Evolutionary conservation across 2,329 filamentous ascomycete species (phyloP).

Genomic region (Hymenoscyphus fructigenus): DNA sequence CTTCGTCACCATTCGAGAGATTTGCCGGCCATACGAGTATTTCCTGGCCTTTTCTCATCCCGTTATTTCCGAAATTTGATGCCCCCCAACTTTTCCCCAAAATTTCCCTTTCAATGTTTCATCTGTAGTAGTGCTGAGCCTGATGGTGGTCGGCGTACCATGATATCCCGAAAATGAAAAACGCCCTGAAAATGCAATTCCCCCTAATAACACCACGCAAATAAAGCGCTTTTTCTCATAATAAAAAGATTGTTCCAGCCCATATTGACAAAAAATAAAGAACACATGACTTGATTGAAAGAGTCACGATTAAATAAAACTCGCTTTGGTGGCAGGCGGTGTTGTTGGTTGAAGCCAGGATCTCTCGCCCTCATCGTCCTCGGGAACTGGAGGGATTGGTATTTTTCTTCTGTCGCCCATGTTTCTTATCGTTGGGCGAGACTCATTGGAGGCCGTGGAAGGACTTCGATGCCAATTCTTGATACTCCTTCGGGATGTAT

Average conservation of each 20-base stretch:
- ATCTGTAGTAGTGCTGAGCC: not conserved
- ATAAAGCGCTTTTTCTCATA: not conserved
- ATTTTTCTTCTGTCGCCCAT: constrained; percentile 1
- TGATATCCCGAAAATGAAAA: not conserved
- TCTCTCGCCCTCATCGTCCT: constrained; percentile 6
- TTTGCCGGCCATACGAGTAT: not conserved
- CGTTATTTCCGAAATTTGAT: not conserved
- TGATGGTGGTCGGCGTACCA: not conserved
- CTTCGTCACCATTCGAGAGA: not conserved
- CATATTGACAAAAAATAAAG: not conserved
- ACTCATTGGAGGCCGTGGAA: not conserved
- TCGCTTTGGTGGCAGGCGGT: constrained; percentile 6
- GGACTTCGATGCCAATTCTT: constrained; percentile 9
- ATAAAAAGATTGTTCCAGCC: not conserved
- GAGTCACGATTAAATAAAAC: constrained; percentile 1
- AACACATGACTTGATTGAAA: constrained; percentile 1
- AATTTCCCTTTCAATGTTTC: not conserved
- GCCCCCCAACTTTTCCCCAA: not conserved
- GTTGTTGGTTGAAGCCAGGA: constrained; percentile 11
- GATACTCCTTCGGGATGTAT: constrained; percentile 14
- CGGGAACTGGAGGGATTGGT: constrained; percentile 1
- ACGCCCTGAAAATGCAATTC: not conserved
- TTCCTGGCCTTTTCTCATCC: not conserved
- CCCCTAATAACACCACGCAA: not conserved
- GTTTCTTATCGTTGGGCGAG: constrained; percentile 6